Conservation (phyloP, 352 stramenopile genomes). For the Pythium graminicola region DNA sequence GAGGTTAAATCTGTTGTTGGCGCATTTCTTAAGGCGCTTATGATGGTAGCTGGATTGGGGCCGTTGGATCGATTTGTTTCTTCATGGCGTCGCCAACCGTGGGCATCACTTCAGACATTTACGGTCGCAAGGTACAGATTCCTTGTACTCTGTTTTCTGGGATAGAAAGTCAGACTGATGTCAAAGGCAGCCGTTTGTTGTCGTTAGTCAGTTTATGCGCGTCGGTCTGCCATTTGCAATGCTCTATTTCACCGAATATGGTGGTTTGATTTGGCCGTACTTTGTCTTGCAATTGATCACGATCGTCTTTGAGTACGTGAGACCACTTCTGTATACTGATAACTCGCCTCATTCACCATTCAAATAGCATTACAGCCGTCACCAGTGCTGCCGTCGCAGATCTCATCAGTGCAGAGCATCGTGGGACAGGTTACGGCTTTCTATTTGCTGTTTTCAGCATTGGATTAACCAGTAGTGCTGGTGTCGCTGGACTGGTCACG, state of each 20-base stretch:
- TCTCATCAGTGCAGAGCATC: constrained; percentile 43
- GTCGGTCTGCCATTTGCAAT: constrained; percentile 57
- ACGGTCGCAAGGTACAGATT: constrained; percentile 66
- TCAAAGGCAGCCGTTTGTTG: constrained; percentile 61
- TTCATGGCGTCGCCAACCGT: constrained; percentile 68
- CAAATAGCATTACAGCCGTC: constrained; percentile 42
- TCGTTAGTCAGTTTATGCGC: constrained; percentile 56
- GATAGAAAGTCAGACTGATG: no score
- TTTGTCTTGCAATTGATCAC: constrained; percentile 51
- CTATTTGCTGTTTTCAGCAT: constrained; percentile 48
- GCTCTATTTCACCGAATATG: constrained; percentile 56
- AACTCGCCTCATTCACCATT: background rate
- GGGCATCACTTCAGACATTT: constrained; percentile 63
- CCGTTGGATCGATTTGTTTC: constrained; percentile 46
- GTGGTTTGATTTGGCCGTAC: constrained; percentile 52
- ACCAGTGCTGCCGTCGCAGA: constrained; percentile 57
- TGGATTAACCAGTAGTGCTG: constrained; percentile 49
- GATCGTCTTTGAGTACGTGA: constrained; percentile 49
- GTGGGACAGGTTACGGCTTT: constrained; percentile 48
- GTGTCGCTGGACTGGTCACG: constrained; percentile 45
- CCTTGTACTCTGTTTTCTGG: no score
- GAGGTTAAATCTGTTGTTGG: no score
- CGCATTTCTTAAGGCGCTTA: background rate
- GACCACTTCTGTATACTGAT: no score
- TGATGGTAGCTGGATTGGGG: constrained; percentile 71